phyloP scores from a whole-genome alignment of 1,284 basidiomycete genomes.

The Psilocybe mexicana region DNA sequence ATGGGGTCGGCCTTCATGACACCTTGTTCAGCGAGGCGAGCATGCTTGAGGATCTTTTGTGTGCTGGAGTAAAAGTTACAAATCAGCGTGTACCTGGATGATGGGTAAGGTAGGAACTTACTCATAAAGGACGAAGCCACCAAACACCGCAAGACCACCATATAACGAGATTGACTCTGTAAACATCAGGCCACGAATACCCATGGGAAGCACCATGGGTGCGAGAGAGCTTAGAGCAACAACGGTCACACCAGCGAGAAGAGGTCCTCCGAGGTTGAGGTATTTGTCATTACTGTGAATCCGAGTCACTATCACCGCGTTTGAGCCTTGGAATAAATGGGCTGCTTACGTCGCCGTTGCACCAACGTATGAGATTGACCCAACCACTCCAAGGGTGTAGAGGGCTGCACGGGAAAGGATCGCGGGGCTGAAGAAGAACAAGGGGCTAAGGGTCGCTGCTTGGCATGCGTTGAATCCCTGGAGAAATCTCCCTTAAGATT shows the following conservation, averaged over 20 bases:
- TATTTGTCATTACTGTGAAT: conserved; percentile 74
- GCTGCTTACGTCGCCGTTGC: conserved; percentile 76
- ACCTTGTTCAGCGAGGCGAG: conserved; percentile 72
- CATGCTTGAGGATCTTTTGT: conserved; percentile 81
- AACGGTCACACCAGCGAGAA: conserved; percentile 84
- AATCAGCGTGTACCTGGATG: neutral
- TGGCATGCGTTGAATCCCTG: conserved; percentile 86
- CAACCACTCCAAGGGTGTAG: conserved; percentile 86
- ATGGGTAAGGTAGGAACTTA: conserved; percentile 35
- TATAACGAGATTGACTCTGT: conserved; percentile 82
- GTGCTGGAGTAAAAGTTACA: conserved; percentile 45
- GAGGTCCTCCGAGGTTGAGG: conserved; percentile 81
- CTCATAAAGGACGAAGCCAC: conserved; percentile 88
- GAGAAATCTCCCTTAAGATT: neutral
- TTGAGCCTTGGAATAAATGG: neutral
- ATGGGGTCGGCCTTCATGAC: conserved; percentile 72
- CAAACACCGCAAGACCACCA: conserved; percentile 86
- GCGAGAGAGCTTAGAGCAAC: conserved; percentile 85
- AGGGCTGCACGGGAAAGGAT: conserved; percentile 87
- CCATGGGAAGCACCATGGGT: conserved; percentile 84
- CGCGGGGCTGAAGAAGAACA: conserved; percentile 87
- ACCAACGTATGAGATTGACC: conserved; percentile 83
- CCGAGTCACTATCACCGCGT: neutral
- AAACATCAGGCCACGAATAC: conserved; percentile 73
- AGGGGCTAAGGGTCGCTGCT: conserved; percentile 79